Evolutionary conservation across 352 stramenopile species (phyloP), one percentile per base, ranked within the genome.

Genomic region (Thalassiosira oceanica): DNA sequence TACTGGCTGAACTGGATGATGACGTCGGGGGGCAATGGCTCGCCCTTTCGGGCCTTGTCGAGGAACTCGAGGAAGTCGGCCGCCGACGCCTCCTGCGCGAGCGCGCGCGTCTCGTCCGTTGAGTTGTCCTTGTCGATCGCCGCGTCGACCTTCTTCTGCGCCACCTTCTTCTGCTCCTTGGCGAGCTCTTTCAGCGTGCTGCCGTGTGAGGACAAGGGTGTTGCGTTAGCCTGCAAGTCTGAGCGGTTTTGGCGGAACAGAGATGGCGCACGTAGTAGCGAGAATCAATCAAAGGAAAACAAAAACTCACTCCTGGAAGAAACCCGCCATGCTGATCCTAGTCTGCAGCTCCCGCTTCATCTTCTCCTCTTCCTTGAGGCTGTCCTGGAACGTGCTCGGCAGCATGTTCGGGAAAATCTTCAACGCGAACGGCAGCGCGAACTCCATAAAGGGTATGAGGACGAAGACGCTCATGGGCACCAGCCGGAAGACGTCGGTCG

Each of bases 391-490:
- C 24, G 95, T 98, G 64, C 91, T 97, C 16, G 96, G 96, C 16
- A 99, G 83, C 95, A 99, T 98, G 86, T 98, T 98, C 1, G 96
- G 96, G 87, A 99, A 99, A 28, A 99, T 74, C 70, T 97, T 97
- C 18, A 99, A 86, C 15, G 95, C 95, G 74, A 99, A 93, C 0
- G 96, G 96, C 24, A 99, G 80, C 41, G 97, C 80, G 70, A 99
- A 87, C 79, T 99, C 96, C 94, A 98, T 98, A 75, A 98, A 98
- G 11, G 96, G 96, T 36, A 99, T 95, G 29, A 98, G 84, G 50
- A 98, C 82, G 72, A 98, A 98, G 80, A 99, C 97, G 21, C 88
- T 88, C 56, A 99, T 97, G 23, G 96, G 96, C 61, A 99, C 94
- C 5, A 99, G 81, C 51, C 96, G 95, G 67, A 98, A 94, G 27